Evolutionary conservation across 495 filamentous ascomycete genomes (phyloP).

Genomic region (Clohesyomyces aquaticus): DNA sequence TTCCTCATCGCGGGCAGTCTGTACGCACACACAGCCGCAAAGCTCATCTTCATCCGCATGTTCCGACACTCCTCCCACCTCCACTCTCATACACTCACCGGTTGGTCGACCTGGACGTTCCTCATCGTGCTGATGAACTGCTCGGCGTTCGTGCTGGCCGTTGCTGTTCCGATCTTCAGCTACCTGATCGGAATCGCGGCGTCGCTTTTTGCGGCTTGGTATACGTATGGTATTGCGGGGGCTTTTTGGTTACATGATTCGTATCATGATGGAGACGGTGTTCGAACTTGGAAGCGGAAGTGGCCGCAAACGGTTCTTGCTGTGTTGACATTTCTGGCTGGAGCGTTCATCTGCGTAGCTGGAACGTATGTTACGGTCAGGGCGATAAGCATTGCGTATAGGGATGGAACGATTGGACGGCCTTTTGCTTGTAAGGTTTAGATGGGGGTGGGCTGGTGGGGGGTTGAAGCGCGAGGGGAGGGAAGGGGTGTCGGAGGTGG

Average conservation of each 20-base stretch:
- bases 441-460: background rate
- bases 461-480: no score
- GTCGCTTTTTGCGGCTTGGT: conserved; percentile 49
- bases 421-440: conserved; percentile 41
- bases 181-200: conserved; percentile 56
- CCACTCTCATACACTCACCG: conserved; percentile 55
- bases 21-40: conserved; percentile 58
- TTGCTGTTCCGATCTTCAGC: conserved; percentile 60
- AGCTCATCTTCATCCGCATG: conserved; percentile 56
- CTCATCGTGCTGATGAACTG: conserved; percentile 54
- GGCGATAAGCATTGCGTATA: conserved; percentile 43
- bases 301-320: conserved; percentile 39
- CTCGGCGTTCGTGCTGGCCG: conserved; percentile 55
- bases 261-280: conserved; percentile 43
- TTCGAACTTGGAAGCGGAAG: conserved; percentile 41
- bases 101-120: conserved; percentile 55
- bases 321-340: conserved; percentile 38
- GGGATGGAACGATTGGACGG: conserved; percentile 34
- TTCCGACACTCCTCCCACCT: conserved; percentile 54
- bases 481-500: no score
- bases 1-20: conserved; percentile 56
- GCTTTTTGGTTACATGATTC: conserved; percentile 46
- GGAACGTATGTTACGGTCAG: conserved; percentile 44
- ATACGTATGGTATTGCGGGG: conserved; percentile 45
- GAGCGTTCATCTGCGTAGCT: conserved; percentile 45